Evolutionary conservation across 2,329 filamentous ascomycete species (phyloP).

Genomic region (Curvularia eragrostidis): DNA sequence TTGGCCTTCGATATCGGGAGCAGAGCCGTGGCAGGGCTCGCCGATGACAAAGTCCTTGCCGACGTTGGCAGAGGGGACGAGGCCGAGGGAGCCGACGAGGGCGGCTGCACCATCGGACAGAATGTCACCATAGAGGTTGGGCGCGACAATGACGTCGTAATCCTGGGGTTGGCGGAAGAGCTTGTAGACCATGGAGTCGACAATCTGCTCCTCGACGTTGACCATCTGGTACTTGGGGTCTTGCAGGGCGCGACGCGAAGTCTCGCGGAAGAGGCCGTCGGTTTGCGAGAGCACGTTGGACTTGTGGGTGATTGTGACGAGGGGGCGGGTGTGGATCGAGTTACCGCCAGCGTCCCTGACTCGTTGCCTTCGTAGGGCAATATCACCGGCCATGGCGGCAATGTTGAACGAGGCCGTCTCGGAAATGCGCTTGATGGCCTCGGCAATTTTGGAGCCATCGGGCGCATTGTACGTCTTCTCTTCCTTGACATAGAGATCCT

Average conservation of each 20-base stretch:
- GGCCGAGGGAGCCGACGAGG: constrained; percentile 86
- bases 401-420: constrained; percentile 85
- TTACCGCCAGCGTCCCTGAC: constrained; percentile 67
- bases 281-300: constrained; percentile 96
- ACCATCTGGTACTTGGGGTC: constrained; percentile 68
- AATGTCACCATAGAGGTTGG: constrained; percentile 97
- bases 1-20: constrained; percentile 92
- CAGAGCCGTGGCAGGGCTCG: constrained; percentile 96
- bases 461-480: constrained; percentile 81
- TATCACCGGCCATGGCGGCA: constrained; percentile 91
- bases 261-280: constrained; percentile 90
- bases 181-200: constrained; percentile 99
- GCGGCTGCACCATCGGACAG: constrained; percentile 94
- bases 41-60: constrained; percentile 94
- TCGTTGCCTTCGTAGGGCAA: constrained; percentile 84
- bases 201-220: constrained; percentile 92
- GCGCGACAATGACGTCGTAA: constrained; percentile 98
- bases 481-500: constrained; percentile 98
- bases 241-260: constrained; percentile 75
- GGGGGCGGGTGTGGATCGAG: constrained; percentile 70
- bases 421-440: constrained; percentile 97
- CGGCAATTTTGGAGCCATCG: constrained; percentile 81
- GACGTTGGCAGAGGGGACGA: constrained; percentile 95
- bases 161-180: constrained; percentile 93
- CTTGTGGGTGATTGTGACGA: constrained; percentile 98